Evolutionary conservation across 73 alveolate species (phyloP).

Genomic region (Paramecium sexaurelia): DNA sequence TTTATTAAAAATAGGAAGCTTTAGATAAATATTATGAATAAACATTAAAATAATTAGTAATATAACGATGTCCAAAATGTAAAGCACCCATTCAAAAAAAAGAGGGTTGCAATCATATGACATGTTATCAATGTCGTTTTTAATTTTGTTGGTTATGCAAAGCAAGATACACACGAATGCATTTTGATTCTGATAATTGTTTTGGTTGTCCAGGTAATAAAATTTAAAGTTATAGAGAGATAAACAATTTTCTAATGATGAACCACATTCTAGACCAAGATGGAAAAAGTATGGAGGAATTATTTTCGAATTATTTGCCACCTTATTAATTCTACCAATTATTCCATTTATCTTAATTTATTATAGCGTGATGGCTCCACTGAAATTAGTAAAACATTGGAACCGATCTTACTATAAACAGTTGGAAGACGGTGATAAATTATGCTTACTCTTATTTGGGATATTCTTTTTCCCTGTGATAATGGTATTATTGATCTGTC

Average conservation of each 20-base stretch:
- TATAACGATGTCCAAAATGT: slow-evolving; percentile 43
- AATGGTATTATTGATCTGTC: neutral
- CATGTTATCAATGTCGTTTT: slow-evolving; percentile 45
- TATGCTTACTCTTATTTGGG: slow-evolving; percentile 7
- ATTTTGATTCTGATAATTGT: slow-evolving; percentile 49
- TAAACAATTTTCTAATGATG: slow-evolving; percentile 35
- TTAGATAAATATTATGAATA: slow-evolving; percentile 48
- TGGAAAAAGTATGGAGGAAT: slow-evolving; percentile 60
- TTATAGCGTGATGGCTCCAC: slow-evolving; percentile 45
- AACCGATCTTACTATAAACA: neutral
- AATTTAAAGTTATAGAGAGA: neutral
- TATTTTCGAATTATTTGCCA: slow-evolving; percentile 17
- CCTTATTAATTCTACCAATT: slow-evolving; percentile 13
- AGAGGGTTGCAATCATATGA: slow-evolving; percentile 58
- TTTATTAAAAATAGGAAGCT: neutral
- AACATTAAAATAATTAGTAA: neutral
- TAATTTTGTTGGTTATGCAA: slow-evolving; percentile 49
- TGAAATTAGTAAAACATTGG: neutral
- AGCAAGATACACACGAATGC: slow-evolving; percentile 58
- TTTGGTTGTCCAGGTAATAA: slow-evolving; percentile 57
- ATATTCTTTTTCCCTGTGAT: neutral
- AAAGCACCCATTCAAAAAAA: slow-evolving; percentile 46
- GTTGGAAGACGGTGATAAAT: neutral
- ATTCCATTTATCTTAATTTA: slow-evolving; percentile 11
- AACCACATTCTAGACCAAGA: neutral